Evolutionary conservation across 495 filamentous ascomycete genomes (phyloP).

Genomic region (Talaromyces borbonicus): DNA sequence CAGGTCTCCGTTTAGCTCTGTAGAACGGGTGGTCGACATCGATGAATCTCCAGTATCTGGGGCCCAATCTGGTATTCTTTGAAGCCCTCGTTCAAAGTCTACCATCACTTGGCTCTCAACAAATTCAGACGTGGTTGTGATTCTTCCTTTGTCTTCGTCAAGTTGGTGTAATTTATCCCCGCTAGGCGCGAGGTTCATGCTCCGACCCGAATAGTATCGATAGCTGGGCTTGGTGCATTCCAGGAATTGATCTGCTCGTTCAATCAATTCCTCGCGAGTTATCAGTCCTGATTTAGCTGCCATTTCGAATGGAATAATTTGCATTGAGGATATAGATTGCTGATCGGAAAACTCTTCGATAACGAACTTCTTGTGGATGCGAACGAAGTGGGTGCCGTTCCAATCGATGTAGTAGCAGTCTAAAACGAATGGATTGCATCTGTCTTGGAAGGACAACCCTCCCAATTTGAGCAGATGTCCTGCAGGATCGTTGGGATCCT

Average conservation of each 20-base stretch:
- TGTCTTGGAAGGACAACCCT: not conserved
- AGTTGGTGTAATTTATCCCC: not conserved
- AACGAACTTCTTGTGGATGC: not conserved
- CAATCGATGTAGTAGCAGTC: not conserved
- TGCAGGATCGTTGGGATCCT: not conserved
- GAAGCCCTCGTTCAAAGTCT: not conserved
- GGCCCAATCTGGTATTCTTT: not conserved
- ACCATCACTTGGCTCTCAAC: not conserved
- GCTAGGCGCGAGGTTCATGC: not conserved
- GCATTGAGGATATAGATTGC: not conserved
- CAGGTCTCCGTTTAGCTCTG: not conserved
- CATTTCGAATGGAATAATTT: not conserved
- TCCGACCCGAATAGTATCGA: not conserved
- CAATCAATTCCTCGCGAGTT: not conserved
- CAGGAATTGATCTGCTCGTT: not conserved
- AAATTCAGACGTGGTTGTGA: not conserved
- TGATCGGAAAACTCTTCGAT: not conserved
- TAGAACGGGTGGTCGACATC: not conserved
- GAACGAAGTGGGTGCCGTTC: not conserved
- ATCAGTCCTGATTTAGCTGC: not conserved
- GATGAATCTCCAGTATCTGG: not conserved
- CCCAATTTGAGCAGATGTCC: not conserved
- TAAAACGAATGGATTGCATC: not conserved
- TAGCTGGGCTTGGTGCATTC: not conserved
- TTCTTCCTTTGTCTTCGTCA: not conserved